Conservation (phyloP, 2,329 filamentous ascomycete genomes). For the Tolypocladium cylindrosporum region DNA sequence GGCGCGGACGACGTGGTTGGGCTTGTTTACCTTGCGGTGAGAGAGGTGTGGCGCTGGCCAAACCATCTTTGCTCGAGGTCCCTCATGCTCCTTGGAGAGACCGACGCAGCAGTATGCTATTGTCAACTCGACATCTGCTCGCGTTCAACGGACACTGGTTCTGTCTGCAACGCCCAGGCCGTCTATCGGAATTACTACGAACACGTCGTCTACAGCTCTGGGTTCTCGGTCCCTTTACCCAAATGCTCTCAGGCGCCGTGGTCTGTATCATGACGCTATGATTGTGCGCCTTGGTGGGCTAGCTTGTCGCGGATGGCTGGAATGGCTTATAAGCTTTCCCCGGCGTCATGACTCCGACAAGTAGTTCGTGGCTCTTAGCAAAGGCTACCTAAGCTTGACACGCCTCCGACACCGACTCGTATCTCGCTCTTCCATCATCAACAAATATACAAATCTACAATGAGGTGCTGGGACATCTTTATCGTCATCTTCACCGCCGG, state of each 20-base stretch:
- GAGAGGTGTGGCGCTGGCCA: slow-evolving; percentile 26
- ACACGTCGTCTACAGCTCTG: slow-evolving; percentile 41
- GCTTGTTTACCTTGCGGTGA: slow-evolving; percentile 49
- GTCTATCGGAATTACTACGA: slow-evolving; percentile 31
- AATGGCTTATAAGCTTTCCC: slow-evolving; percentile 38
- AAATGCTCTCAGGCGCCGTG: slow-evolving; percentile 53
- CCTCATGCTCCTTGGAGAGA: neutral
- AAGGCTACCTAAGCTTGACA: too few species aligned
- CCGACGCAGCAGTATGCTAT: too few species aligned
- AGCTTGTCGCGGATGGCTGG: slow-evolving; percentile 48
- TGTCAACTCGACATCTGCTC: too few species aligned
- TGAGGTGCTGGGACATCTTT: too few species aligned
- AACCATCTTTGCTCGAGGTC: slow-evolving; percentile 25
- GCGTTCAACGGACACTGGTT: too few species aligned
- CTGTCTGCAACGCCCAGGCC: neutral
- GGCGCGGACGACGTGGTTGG: slow-evolving; percentile 67
- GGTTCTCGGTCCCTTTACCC: slow-evolving; percentile 65
- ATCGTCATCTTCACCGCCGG: too few species aligned
- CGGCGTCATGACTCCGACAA: neutral
- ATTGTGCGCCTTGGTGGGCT: slow-evolving; percentile 38
- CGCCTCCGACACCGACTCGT: too few species aligned
- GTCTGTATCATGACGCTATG: slow-evolving; percentile 47
- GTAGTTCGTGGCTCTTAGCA: too few species aligned
- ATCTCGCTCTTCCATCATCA: too few species aligned
- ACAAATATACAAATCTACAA: too few species aligned